phyloP scores from a whole-genome alignment of 1,284 basidiomycete genomes.

The Ustilago esculenta region DNA sequence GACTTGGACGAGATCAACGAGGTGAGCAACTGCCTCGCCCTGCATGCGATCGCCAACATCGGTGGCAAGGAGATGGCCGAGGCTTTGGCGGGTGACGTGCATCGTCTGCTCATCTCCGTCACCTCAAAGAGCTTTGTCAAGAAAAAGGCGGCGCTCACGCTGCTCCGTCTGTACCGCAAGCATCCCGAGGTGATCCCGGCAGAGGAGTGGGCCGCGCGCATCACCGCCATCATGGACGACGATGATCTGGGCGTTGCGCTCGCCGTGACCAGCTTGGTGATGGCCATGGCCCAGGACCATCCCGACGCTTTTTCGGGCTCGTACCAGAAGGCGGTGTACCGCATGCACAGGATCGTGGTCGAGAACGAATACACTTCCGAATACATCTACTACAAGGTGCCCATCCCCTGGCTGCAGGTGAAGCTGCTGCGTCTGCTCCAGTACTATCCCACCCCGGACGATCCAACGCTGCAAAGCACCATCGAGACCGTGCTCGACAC shows the following conservation, averaged over 20 bases:
- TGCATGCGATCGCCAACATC: slow-evolving; percentile 98
- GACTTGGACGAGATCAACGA: slow-evolving; percentile 95
- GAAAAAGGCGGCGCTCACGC: slow-evolving; percentile 96
- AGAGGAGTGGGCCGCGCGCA: slow-evolving; percentile 92
- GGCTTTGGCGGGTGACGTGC: slow-evolving; percentile 88
- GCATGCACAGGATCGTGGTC: slow-evolving; percentile 84
- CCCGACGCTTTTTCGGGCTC: slow-evolving; percentile 87
- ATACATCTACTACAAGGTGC: slow-evolving; percentile 97
- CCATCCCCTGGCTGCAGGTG: slow-evolving; percentile 97
- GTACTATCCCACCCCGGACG: slow-evolving; percentile 93
- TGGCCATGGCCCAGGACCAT: slow-evolving; percentile 92
- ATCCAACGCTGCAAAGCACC: slow-evolving; percentile 79
- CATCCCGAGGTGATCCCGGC: slow-evolving; percentile 92
- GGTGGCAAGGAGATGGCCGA: slow-evolving; percentile 99
- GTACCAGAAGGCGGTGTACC: slow-evolving; percentile 92
- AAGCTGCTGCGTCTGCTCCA: slow-evolving; percentile 92
- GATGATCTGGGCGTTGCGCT: slow-evolving; percentile 88
- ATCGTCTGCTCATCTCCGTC: slow-evolving; percentile 91
- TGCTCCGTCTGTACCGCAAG: slow-evolving; percentile 92
- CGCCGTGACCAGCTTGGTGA: slow-evolving; percentile 91
- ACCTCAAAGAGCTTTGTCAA: slow-evolving; percentile 95
- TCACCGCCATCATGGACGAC: slow-evolving; percentile 94
- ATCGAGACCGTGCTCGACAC: slow-evolving; percentile 87
- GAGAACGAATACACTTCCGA: slow-evolving; percentile 84
- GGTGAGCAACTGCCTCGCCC: slow-evolving; percentile 91